These are phyloP conservation scores for Didymella arachidicola DNA, from an alignment of 2,329 filamentous ascomycete species.

Conservation along the genomic window DNA sequence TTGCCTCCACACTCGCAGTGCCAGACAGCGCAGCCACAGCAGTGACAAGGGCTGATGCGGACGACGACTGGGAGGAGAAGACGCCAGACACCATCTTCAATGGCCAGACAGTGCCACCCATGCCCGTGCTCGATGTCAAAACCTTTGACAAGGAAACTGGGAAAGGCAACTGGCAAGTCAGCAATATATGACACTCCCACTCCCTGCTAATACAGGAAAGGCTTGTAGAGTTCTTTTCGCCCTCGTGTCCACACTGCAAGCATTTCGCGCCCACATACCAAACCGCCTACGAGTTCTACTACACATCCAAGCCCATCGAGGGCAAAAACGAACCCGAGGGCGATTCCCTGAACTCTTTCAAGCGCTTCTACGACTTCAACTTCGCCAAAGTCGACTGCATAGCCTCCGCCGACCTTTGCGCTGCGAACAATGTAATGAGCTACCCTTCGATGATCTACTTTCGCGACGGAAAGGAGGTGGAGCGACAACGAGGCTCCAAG, in stretches of 20 bases:
- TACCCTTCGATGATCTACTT: constrained; percentile 83
- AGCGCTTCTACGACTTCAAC: constrained; percentile 84
- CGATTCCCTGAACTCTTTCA: constrained; percentile 71
- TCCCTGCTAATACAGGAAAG: constrained; percentile 23
- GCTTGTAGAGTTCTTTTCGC: constrained; percentile 61
- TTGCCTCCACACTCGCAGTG: constrained; percentile 40
- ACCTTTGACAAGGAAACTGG: constrained; percentile 66
- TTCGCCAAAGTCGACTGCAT: constrained; percentile 89
- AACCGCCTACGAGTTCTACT: constrained; percentile 94
- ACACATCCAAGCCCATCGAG: constrained; percentile 77
- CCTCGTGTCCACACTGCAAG: constrained; percentile 73
- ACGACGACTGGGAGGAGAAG: constrained; percentile 41
- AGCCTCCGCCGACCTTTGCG: constrained; percentile 80
- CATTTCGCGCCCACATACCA: constrained; percentile 85
- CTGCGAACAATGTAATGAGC: constrained; percentile 68
- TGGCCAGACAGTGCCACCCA: constrained; percentile 69
- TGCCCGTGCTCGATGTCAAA: constrained; percentile 66
- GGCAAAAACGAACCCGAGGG: constrained; percentile 57
- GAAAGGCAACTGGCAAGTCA: constrained; percentile 71
- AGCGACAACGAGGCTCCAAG: constrained; percentile 71
- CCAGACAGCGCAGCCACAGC: constrained; percentile 24
- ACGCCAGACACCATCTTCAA: constrained; percentile 68
- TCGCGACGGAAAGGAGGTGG: constrained; percentile 75
- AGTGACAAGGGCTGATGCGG: constrained; percentile 24
- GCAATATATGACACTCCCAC: too few relatives aligned